These are phyloP conservation scores for Plasmodium coatneyi DNA, from an alignment of 169 alveolate species.

Conservation along the genomic window DNA sequence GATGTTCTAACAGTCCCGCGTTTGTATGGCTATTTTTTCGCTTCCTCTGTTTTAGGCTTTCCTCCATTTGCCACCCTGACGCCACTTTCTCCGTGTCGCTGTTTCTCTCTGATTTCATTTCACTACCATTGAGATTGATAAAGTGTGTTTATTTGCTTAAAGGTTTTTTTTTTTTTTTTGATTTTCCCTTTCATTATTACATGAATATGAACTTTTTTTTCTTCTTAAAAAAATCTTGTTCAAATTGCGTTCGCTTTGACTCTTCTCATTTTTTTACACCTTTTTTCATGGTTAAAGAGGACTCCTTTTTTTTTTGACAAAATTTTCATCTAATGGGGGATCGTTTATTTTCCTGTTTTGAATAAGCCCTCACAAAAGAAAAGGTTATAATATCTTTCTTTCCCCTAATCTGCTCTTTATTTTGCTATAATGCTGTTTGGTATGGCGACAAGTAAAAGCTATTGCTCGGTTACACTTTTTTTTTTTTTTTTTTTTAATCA, in stretches of 20 bases:
- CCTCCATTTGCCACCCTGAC: constrained; percentile 12
- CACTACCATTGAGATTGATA: constrained; percentile 5
- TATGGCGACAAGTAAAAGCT: background rate
- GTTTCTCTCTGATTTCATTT: constrained; percentile 10
- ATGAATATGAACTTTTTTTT: background rate
- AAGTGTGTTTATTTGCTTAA: background rate
- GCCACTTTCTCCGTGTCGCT: background rate
- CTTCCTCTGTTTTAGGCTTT: background rate
- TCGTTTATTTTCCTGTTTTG: background rate
- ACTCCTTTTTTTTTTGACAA: background rate
- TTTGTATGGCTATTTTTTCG: background rate
- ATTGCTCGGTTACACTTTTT: background rate
- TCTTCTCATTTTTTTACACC: constrained; percentile 33
- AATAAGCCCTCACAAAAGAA: background rate
- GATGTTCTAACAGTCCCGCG: background rate
- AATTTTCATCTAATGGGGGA: constrained; percentile 1
- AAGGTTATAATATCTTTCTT: background rate
- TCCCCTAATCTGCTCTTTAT: background rate
- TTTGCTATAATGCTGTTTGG: background rate
- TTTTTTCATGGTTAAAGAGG: constrained; percentile 19
- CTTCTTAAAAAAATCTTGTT: background rate
- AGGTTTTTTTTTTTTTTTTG: background rate
- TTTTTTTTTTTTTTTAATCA: too few species aligned
- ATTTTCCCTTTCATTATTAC: background rate
- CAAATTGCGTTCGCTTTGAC: background rate